Evolutionary conservation across 306 rosid species (phyloP), one percentile per base, ranked within the genome.

Genomic region (Fagus crenata): DNA sequence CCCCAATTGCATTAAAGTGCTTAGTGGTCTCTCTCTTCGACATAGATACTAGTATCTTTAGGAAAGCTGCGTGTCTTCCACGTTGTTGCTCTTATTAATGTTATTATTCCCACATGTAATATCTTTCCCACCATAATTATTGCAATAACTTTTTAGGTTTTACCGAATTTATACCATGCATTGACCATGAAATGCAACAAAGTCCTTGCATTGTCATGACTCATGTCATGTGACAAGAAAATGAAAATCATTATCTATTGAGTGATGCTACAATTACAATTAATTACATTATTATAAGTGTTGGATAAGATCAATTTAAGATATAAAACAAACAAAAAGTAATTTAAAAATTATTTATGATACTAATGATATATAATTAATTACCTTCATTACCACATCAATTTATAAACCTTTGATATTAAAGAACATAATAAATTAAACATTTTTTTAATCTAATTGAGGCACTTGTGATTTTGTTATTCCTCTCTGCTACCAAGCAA

Each of bases 31-130:
- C 64, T 56, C 33, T 22, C 9, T 2, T 56, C 12, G 63, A 56
- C 36, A 22, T 56, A 22, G 67, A 59, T 59, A 3, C 41, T 33
- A 32, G n/a, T 61, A 61, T 61, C 68, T 61, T 13, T 17, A 15
- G 39, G 22, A 39, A 40, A 65, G 71, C 49, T 37, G 15, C 71
- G 71, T 65, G 71, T 65, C 46, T 39, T 7, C 49, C 17, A 65
- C 71, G 71, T 9, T 39, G 71, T 65, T 39, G 7, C 49, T 60
- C 39, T 32, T n/a, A 22, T 22, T 22, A 46, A 9, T 46, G 51
- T 46, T 46, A 11, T 32, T 32, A 4, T 60, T 17, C 67, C 8
- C 5, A 1, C 9, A 18, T 6, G 22, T 58, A 9, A 9, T 32
- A 32, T 60, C 9, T 15, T 3, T 28, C 64, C 49, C n/a, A 33